Base-by-base conservation (phyloP, 202 grass and related monocot species). In the Schoenoplectus tabernaemontani region DNA sequence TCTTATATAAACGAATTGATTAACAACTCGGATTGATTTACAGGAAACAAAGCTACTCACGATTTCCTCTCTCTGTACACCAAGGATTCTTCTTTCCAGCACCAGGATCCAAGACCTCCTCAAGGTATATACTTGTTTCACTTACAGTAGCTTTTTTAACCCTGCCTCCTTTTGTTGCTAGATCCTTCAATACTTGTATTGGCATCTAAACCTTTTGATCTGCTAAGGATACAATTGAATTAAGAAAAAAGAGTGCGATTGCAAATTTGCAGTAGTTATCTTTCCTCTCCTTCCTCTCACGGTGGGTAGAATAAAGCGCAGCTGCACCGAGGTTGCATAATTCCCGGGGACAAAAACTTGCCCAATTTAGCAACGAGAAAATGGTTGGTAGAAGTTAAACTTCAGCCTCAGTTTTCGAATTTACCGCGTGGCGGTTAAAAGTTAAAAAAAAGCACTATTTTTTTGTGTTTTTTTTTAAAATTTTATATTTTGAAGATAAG, bases 21-120 rank as follows among this genome's bases (percentile, higher is more conserved):
- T 57, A 51, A 76, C 32, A 78, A 73, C 78, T 84, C 33, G 4
- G 24, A 78, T 78, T 36, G 63, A 76, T 53, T 75, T 56, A 57
- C 88, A 96, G 93, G 88, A 76, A 96, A 93, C 69, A 93, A 91
- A 82, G 80, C 90, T 39, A 81, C 87, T 22, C 93, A 93, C 78
- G 90, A 96, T 78, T 96, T 93, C 86, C 90, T 96, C 61, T 91
- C 93, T 65, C 84, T 91, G 38, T 89, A 93, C 88, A 30, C 86
- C 44, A 96, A 93, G 84, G 88, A 87, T 28, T 50, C 88, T 10
- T 77, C 87, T 42, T 81, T 90, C 74, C 83, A 80, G 58, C 83
- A 84, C 41, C 82, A 88, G 79, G 86, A 90, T 67, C 59, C 84
- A 73, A 93, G 77, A 54, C 59, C 88, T 32, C 76, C 90, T 0